Conservation (phyloP, 2,329 filamentous ascomycete species). For the Coniochaeta sp. region DNA sequence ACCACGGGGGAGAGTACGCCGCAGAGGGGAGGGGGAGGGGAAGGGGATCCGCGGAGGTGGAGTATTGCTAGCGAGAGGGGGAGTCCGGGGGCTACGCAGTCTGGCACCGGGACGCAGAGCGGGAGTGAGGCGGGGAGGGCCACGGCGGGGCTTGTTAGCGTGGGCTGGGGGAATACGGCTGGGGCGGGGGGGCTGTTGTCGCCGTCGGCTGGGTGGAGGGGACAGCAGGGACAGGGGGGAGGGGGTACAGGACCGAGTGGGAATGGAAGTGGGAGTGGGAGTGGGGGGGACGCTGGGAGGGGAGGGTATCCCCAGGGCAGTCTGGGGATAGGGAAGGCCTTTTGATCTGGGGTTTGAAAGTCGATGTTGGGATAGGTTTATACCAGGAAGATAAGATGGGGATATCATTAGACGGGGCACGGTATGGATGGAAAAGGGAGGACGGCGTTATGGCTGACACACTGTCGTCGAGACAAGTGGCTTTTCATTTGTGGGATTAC, state of each 20-base stretch:
- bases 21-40: neutral
- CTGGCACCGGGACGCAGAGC: slow-evolving; percentile 29
- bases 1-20: slow-evolving; percentile 12
- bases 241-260: neutral
- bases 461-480: neutral
- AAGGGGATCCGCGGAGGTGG: slow-evolving; percentile 15
- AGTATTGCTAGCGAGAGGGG: slow-evolving; percentile 20
- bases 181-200: slow-evolving; percentile 12
- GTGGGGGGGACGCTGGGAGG: neutral
- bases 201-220: neutral
- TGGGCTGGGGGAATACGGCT: slow-evolving; percentile 17
- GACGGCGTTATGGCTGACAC: neutral
- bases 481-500: neutral
- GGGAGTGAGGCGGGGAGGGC: slow-evolving; percentile 12
- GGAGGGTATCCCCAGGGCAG: neutral
- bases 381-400: neutral
- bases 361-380: neutral
- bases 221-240: neutral
- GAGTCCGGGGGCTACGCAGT: slow-evolving; percentile 4
- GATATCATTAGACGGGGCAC: neutral
- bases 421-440: neutral
- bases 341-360: neutral
- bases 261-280: neutral
- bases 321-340: neutral
- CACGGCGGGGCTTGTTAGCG: slow-evolving; percentile 18